Conservation (phyloP, 108 stramenopile genomes). For the Discostella pseudostelligera region DNA sequence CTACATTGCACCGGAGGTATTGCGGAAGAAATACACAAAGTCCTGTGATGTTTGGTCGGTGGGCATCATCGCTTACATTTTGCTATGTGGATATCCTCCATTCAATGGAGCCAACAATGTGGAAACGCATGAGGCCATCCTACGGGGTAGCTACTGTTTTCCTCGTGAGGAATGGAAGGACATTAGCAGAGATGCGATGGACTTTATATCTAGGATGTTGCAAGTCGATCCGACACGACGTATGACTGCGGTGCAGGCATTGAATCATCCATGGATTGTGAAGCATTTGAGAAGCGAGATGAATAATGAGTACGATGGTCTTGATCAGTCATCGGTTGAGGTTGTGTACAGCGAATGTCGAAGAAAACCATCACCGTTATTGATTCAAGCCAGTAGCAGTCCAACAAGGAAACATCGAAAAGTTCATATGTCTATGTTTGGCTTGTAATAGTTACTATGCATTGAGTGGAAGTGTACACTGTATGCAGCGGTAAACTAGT, state of each 20-base stretch:
- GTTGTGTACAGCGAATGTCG: constrained; percentile 10
- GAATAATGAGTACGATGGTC: background rate
- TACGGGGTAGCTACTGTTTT: constrained; percentile 30
- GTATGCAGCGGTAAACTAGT: too few relatives aligned
- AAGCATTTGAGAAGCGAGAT: background rate
- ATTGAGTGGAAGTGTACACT: too few relatives aligned
- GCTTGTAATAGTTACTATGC: too few relatives aligned
- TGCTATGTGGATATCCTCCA: constrained; percentile 69
- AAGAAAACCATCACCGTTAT: background rate
- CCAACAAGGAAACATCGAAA: background rate
- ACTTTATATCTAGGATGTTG: constrained; percentile 45
- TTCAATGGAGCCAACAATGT: constrained; percentile 51
- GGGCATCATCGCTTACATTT: constrained; percentile 76
- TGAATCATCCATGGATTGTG: constrained; percentile 49
- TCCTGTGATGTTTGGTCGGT: constrained; percentile 77
- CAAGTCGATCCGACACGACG: constrained; percentile 43
- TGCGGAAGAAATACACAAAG: constrained; percentile 48
- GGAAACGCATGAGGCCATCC: constrained; percentile 3
- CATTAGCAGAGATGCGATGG: constrained; percentile 40
- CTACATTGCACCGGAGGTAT: constrained; percentile 64
- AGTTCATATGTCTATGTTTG: background rate
- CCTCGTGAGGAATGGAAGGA: constrained; percentile 46
- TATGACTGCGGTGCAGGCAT: constrained; percentile 45
- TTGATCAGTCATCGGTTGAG: constrained; percentile 8
- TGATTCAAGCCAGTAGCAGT: too few relatives aligned